These are phyloP conservation scores for Trichoderma brevicompactum DNA, from an alignment of 2,329 filamentous ascomycete species.

Conservation along the genomic window DNA sequence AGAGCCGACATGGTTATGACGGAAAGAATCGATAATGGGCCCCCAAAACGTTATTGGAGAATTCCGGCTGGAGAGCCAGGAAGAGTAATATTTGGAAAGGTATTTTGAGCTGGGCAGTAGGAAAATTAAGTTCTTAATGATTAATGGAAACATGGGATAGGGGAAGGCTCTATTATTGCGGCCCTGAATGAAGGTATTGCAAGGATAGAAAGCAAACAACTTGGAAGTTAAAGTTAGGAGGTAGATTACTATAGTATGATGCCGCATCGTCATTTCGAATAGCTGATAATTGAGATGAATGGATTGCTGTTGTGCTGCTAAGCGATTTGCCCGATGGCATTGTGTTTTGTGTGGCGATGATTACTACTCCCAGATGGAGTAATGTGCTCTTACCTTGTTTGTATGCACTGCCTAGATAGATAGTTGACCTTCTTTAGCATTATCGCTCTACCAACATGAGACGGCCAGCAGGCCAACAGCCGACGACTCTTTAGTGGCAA, in stretches of 20 bases:
- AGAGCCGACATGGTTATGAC: slow-evolving; percentile 9
- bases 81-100: slow-evolving; percentile 21
- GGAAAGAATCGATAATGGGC: slow-evolving; percentile 5
- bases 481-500: not conserved
- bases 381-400: too few relatives aligned
- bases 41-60: slow-evolving; percentile 13
- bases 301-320: not conserved
- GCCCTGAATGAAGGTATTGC: not conserved
- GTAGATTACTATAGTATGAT: slow-evolving; percentile 13
- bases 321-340: not conserved
- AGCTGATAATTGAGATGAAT: not conserved
- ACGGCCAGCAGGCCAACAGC: too few relatives aligned
- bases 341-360: not conserved
- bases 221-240: not conserved
- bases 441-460: not conserved
- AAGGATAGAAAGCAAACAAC: slow-evolving; percentile 22
- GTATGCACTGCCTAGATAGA: too few relatives aligned
- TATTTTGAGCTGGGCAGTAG: slow-evolving; percentile 18
- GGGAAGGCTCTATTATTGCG: slow-evolving; percentile 1
- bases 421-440: too few relatives aligned
- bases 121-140: slow-evolving; percentile 26
- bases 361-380: too few relatives aligned
- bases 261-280: not conserved
- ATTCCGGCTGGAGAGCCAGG: not conserved
- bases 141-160: slow-evolving; percentile 27